Conservation (phyloP, 2,329 filamentous ascomycete species). For the Apiospora rasikravindrae region DNA sequence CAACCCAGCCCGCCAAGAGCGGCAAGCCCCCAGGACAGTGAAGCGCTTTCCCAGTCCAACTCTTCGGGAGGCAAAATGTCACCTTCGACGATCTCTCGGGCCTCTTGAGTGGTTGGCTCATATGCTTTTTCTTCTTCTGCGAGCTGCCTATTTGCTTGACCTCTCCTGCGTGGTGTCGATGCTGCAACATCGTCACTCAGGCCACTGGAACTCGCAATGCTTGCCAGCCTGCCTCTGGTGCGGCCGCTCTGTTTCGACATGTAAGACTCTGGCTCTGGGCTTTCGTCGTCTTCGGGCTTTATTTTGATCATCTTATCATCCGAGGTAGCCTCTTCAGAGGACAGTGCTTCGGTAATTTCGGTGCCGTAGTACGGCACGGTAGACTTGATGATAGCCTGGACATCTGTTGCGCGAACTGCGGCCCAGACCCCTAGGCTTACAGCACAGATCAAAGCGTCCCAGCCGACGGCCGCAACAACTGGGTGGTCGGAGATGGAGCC, state of each 20-base stretch:
- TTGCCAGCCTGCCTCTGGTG: conserved; percentile 27
- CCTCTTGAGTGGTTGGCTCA: conserved; percentile 42
- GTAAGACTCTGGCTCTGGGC: conserved; percentile 18
- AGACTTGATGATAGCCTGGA: conserved; percentile 52
- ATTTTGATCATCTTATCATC: conserved; percentile 23
- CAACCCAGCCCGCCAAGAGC: conserved; percentile 50
- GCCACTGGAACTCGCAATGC: conserved; percentile 28
- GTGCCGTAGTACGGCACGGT: conserved; percentile 39
- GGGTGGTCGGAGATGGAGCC: conserved; percentile 62
- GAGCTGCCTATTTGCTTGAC: conserved; percentile 33
- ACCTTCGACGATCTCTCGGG: conserved; percentile 41
- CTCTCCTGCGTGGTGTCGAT: conserved; percentile 23
- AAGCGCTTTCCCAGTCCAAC: conserved; percentile 52
- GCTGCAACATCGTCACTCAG: conserved; percentile 27
- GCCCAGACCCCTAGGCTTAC: conserved; percentile 62
- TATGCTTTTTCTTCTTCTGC: conserved; percentile 42
- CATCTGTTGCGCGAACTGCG: conserved; percentile 57
- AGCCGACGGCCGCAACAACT: conserved; percentile 59
- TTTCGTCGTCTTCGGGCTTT: conserved; percentile 26
- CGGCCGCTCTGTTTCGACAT: conserved; percentile 32
- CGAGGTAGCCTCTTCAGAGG: neutral
- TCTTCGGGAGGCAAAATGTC: conserved; percentile 48
- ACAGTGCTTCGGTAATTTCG: neutral
- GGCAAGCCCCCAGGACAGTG: conserved; percentile 52
- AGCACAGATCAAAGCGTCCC: conserved; percentile 62